These are phyloP conservation scores for Abrus precatorius DNA, from an alignment of 306 rosid genomes.

Conservation along the genomic window DNA sequence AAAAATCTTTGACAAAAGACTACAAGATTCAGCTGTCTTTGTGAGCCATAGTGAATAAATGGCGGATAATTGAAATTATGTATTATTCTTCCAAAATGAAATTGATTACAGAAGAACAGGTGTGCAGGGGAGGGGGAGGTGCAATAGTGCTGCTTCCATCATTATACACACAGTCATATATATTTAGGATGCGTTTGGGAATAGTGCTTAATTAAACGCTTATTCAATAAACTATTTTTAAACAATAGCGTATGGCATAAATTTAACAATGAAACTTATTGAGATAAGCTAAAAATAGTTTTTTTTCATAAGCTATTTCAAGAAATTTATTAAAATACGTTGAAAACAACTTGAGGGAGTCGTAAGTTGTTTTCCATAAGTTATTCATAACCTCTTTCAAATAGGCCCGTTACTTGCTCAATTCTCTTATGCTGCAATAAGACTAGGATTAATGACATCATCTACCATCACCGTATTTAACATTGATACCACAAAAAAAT, in stretches of 20 bases:
- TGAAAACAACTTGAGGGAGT: too few relatives aligned
- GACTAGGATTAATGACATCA: background rate
- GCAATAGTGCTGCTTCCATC: background rate
- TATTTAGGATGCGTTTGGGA: too few relatives aligned
- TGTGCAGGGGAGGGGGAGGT: background rate
- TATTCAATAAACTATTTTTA: too few relatives aligned
- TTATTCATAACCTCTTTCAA: too few relatives aligned
- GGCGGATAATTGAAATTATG: background rate
- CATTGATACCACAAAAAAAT: background rate
- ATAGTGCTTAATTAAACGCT: too few relatives aligned
- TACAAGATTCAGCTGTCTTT: background rate
- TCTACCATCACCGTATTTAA: background rate
- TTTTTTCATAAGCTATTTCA: too few relatives aligned
- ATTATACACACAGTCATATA: background rate
- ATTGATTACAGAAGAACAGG: background rate
- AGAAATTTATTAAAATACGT: too few relatives aligned
- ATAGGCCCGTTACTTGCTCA: background rate
- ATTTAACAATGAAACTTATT: too few relatives aligned
- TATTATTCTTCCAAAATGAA: slow-evolving; percentile 16
- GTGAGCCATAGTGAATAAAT: background rate
- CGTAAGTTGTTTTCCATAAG: too few relatives aligned
- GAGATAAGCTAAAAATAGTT: too few relatives aligned
- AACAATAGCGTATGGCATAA: too few relatives aligned
- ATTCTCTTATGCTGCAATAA: background rate
- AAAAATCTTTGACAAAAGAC: background rate